Evolutionary conservation across 139 green algal species (phyloP).

Genomic region (Chlorella sp.): DNA sequence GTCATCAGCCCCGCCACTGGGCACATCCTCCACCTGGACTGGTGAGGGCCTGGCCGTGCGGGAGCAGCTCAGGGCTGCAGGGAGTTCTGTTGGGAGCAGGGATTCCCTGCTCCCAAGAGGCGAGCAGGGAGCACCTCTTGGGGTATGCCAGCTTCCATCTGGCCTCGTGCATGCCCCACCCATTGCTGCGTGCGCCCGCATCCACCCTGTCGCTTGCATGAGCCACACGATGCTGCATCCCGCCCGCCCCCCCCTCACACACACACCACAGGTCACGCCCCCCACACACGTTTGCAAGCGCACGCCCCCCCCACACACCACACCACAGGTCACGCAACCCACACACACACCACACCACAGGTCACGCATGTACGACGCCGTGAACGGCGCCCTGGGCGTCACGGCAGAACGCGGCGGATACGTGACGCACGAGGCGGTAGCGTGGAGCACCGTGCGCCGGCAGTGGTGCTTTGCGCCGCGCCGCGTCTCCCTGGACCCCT

Average conservation of each 20-base stretch:
- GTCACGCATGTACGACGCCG: background rate
- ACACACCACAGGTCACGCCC: background rate
- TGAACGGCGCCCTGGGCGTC: background rate
- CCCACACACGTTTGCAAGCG: background rate
- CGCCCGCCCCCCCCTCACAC: too few relatives aligned
- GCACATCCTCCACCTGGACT: background rate
- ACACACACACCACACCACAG: background rate
- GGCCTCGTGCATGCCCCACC: too few relatives aligned
- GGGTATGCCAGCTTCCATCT: too few relatives aligned
- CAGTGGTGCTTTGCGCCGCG: background rate
- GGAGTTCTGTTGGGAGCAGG: background rate
- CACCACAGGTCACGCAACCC: background rate
- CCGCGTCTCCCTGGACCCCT: background rate
- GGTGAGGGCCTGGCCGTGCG: background rate
- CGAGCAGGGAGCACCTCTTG: too few relatives aligned
- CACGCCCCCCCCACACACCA: background rate
- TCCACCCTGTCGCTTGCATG: too few relatives aligned
- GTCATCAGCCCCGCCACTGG: background rate
- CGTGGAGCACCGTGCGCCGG: background rate
- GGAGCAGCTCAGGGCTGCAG: background rate
- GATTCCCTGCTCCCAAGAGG: background rate
- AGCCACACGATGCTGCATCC: too few relatives aligned
- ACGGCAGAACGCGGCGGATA: background rate
- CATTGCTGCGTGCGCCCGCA: too few relatives aligned
- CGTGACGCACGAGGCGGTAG: background rate